These are phyloP conservation scores for Wallacemonas sp. DNA, from an alignment of 208 protist genomes.

Conservation along the genomic window DNA sequence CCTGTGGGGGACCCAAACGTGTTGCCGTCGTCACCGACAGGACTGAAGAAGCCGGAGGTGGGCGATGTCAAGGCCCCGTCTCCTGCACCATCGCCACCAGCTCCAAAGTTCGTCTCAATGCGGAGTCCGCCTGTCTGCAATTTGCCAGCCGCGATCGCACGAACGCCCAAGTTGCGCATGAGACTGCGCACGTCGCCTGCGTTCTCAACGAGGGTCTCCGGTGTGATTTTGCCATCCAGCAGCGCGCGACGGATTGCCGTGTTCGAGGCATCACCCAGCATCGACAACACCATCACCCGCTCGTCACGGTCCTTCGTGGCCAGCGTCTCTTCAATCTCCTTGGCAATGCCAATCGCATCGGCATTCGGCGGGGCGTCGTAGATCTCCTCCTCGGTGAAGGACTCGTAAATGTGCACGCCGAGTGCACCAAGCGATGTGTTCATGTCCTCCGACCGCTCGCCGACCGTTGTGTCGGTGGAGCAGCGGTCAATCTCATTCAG, in stretches of 20 bases:
- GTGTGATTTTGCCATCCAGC: conserved; percentile 44
- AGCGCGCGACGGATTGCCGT: conserved; percentile 47
- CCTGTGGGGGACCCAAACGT: conserved; percentile 13
- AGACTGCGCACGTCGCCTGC: conserved; percentile 34
- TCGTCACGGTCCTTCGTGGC: conserved; percentile 30
- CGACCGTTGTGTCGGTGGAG: conserved; percentile 45
- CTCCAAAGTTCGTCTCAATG: conserved; percentile 8
- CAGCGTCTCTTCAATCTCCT: conserved; percentile 39
- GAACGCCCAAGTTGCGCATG: conserved; percentile 22
- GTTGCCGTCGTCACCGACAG: conserved; percentile 4
- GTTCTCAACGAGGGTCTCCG: conserved; percentile 45
- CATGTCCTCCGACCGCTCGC: conserved; percentile 24
- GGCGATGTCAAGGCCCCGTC: conserved; percentile 32
- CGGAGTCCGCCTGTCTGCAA: neutral
- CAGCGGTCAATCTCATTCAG: conserved; percentile 47
- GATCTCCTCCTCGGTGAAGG: conserved; percentile 76
- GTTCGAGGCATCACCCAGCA: conserved; percentile 29
- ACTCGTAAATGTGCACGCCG: conserved; percentile 56
- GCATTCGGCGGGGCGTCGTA: conserved; percentile 34
- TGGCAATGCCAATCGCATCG: conserved; percentile 33
- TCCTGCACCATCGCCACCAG: neutral
- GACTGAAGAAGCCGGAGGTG: conserved; percentile 13
- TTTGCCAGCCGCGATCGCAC: conserved; percentile 2
- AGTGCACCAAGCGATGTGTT: conserved; percentile 39
- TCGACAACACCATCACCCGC: conserved; percentile 35